Conservation (phyloP, 1,284 basidiomycete species). For the Clitocybe nebularis region DNA sequence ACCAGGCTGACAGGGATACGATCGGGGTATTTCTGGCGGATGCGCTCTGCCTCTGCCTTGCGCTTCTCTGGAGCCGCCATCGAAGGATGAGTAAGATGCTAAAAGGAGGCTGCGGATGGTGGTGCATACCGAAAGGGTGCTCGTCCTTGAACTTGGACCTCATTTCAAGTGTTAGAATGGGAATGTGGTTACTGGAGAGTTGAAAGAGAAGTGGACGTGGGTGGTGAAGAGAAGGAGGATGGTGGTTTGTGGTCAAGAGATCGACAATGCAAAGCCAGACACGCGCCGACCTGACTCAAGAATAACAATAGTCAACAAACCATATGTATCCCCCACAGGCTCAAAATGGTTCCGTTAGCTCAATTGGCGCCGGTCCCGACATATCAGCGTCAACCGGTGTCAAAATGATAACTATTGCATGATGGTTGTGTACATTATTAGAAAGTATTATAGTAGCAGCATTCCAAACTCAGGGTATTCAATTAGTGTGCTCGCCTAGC, state of each 20-base stretch:
- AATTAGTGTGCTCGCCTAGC: constrained; percentile 14
- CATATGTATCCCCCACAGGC: constrained; percentile 2
- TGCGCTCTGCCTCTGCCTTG: constrained; percentile 96
- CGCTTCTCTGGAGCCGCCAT: constrained; percentile 79
- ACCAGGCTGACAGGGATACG: constrained; percentile 83
- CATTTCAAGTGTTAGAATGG: constrained; percentile 42
- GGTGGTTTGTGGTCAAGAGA: constrained; percentile 30
- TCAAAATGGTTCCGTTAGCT: constrained; percentile 1
- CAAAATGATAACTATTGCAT: no score
- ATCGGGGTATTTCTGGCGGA: constrained; percentile 98
- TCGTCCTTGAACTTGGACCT: constrained; percentile 99
- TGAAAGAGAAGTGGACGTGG: constrained; percentile 11
- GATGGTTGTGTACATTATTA: neutral
- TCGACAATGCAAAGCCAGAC: constrained; percentile 30
- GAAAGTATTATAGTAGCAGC: neutral
- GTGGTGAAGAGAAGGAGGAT: constrained; percentile 17
- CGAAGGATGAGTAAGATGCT: constrained; percentile 20
- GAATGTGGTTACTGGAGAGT: constrained; percentile 1
- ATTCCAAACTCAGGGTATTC: neutral
- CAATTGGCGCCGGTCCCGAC: neutral
- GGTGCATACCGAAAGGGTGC: constrained; percentile 86
- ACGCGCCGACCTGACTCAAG: constrained; percentile 33
- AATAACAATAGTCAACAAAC: constrained; percentile 39
- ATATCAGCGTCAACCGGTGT: no score
- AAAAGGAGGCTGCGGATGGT: constrained; percentile 25